Percentiles rank a stretch among this genome's conserved stretches.
Conservation (phyloP, 106 monocot species). For the Ottelia alismoides region DNA sequence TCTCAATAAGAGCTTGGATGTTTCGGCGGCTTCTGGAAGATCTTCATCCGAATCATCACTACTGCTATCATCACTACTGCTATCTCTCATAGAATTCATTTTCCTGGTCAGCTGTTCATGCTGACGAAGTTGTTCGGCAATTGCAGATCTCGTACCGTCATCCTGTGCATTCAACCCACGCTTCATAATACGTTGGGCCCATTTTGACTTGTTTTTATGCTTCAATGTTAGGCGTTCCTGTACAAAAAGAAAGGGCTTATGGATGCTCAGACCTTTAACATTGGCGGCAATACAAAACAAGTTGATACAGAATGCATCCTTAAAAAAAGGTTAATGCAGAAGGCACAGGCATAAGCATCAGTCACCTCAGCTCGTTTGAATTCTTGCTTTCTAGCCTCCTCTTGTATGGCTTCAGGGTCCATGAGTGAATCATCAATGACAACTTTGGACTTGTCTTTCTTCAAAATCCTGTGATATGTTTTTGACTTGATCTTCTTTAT, state of each 20-base stretch:
- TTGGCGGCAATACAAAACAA: not conserved
- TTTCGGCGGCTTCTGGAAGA: conserved; percentile 17
- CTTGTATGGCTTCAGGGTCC: conserved; percentile 70
- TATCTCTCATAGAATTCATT: conserved; percentile 78
- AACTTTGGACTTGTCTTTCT: conserved; percentile 58
- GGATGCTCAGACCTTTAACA: not conserved
- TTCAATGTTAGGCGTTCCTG: conserved; percentile 93
- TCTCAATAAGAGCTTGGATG: conserved; percentile 41
- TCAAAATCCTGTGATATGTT: conserved; percentile 81
- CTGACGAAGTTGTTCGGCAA: conserved; percentile 79
- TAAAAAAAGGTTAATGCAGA: not conserved
- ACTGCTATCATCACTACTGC: conserved; percentile 41
- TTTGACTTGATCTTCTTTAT: conserved; percentile 95
- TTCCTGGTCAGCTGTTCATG: conserved; percentile 77
- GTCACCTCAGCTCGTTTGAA: conserved; percentile 94
- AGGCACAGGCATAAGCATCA: conserved; percentile 13
- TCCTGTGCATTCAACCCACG: conserved; percentile 79
- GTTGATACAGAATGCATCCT: not conserved
- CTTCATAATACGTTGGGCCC: conserved; percentile 70
- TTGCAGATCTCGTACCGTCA: conserved; percentile 85
- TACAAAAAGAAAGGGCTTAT: not conserved
- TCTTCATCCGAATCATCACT: conserved; percentile 43
- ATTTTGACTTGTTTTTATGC: conserved; percentile 90
- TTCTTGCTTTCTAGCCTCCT: conserved; percentile 65
- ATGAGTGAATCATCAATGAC: conserved; percentile 26